Evolutionary conservation across 257 asterid species (phyloP).

Genomic region (Ilex aquifolium): DNA sequence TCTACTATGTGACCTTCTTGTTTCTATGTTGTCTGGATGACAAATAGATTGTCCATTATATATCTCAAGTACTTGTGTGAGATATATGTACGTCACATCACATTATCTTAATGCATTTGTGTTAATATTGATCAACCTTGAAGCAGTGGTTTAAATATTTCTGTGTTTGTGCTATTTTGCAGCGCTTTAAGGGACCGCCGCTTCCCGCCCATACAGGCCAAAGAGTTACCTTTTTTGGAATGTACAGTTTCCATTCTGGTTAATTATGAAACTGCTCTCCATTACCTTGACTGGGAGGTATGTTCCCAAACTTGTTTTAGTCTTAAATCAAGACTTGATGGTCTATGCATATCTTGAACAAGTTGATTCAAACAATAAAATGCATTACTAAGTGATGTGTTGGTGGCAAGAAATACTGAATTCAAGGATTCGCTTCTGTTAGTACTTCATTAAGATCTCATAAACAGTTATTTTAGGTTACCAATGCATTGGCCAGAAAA

Average conservation of each 20-base stretch:
- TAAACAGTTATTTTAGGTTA: too few relatives aligned
- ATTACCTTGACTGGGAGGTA: slow-evolving; percentile 99
- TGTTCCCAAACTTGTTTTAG: slow-evolving; percentile 19
- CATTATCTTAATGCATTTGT: background rate
- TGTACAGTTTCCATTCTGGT: slow-evolving; percentile 90
- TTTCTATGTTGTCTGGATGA: too few relatives aligned
- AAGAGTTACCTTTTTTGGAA: slow-evolving; percentile 78
- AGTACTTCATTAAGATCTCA: too few relatives aligned
- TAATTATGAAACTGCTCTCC: slow-evolving; percentile 69
- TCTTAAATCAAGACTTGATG: background rate
- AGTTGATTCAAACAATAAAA: too few relatives aligned
- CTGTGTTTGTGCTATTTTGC: slow-evolving; percentile 18
- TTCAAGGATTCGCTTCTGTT: background rate
- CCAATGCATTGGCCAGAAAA: too few relatives aligned
- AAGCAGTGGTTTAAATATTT: slow-evolving; percentile 1
- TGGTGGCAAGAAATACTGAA: slow-evolving; percentile 3
- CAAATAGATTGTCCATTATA: too few relatives aligned
- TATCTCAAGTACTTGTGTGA: too few relatives aligned
- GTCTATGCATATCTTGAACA: background rate
- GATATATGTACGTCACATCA: background rate
- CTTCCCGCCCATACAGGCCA: slow-evolving; percentile 90
- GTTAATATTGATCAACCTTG: background rate
- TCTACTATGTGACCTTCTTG: too few relatives aligned
- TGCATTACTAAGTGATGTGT: background rate
- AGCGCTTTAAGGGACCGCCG: slow-evolving; percentile 95